Conservation (phyloP, 208 protist species). For the Trypanosoma melophagium region DNA sequence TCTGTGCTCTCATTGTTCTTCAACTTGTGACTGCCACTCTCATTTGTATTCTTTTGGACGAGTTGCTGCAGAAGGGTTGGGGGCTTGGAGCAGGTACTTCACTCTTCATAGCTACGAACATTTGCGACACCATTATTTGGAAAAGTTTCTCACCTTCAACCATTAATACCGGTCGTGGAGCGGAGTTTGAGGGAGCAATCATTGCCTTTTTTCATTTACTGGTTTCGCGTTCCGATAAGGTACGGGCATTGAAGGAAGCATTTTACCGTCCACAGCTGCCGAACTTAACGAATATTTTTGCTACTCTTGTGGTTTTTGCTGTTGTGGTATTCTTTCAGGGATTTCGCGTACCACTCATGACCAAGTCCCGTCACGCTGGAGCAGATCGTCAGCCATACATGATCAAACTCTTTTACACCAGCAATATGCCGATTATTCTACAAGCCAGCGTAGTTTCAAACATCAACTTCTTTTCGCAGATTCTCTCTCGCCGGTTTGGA, state of each 20-base stretch:
- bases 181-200: constrained; percentile 99
- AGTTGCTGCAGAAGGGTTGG: constrained; percentile 99
- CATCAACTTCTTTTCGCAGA: constrained; percentile 99
- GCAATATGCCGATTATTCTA: constrained; percentile 99
- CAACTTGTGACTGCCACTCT: constrained; percentile 98
- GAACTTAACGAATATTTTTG: constrained; percentile 99
- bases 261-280: constrained; percentile 99
- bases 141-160: constrained; percentile 99
- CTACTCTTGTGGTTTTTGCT: constrained; percentile 98
- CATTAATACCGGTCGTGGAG: constrained; percentile 97
- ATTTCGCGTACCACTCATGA: constrained; percentile 97
- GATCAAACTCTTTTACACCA: constrained; percentile 99
- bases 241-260: constrained; percentile 98
- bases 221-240: constrained; percentile 95
- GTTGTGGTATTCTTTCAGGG: constrained; percentile 99
- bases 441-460: constrained; percentile 99
- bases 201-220: constrained; percentile 99
- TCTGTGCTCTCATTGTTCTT: constrained; percentile 96
- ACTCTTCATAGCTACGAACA: constrained; percentile 99
- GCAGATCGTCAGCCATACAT: constrained; percentile 94
- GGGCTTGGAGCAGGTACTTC: constrained; percentile 99
- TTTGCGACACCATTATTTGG: constrained; percentile 99
- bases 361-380: constrained; percentile 75
- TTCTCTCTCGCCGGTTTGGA: constrained; percentile 98
- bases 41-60: constrained; percentile 99